These are phyloP conservation scores for Microdochium paspali DNA, from an alignment of 2,329 filamentous ascomycete species.

Conservation along the genomic window DNA sequence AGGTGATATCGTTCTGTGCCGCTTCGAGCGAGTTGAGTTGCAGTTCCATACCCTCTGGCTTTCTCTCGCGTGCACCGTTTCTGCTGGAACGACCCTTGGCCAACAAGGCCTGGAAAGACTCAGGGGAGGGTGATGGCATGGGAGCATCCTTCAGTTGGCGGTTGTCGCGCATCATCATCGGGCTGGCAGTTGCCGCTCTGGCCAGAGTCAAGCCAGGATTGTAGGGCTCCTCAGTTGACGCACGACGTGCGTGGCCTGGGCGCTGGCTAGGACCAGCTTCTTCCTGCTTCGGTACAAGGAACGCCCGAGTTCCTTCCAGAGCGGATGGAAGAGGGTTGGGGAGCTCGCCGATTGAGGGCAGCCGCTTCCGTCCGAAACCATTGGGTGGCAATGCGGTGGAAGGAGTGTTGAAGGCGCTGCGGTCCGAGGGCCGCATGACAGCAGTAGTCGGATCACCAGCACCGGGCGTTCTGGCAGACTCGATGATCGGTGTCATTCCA, in stretches of 20 bases:
- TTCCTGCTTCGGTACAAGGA: constrained; percentile 17
- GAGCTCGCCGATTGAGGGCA: constrained; percentile 70
- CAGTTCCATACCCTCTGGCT: constrained; percentile 60
- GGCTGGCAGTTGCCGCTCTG: constrained; percentile 59
- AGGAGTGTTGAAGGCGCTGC: constrained; percentile 60
- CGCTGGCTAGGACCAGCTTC: constrained; percentile 15
- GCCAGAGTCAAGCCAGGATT: constrained; percentile 38
- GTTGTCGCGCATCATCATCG: constrained; percentile 50
- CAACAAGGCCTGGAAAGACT: constrained; percentile 52
- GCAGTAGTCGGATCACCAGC: constrained; percentile 57
- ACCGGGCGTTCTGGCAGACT: constrained; percentile 65
- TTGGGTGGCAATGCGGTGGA: constrained; percentile 56
- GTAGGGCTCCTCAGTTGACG: constrained; percentile 32
- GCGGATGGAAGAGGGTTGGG: constrained; percentile 37
- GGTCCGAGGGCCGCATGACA: constrained; percentile 56
- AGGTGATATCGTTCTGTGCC: constrained; percentile 39
- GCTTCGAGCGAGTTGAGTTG: constrained; percentile 51
- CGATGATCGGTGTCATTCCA: constrained; percentile 81
- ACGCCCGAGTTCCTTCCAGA: constrained; percentile 16
- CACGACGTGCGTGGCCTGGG: constrained; percentile 22
- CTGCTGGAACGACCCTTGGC: constrained; percentile 49
- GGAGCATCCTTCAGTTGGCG: constrained; percentile 36
- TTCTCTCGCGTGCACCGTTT: constrained; percentile 68
- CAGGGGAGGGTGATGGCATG: constrained; percentile 60
- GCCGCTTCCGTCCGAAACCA: constrained; percentile 51